Percentiles rank a stretch among this genome's conserved stretches.
These are phyloP conservation scores for Madurella mycetomatis DNA, from an alignment of 2,329 filamentous ascomycete species.

Conservation along the genomic window DNA sequence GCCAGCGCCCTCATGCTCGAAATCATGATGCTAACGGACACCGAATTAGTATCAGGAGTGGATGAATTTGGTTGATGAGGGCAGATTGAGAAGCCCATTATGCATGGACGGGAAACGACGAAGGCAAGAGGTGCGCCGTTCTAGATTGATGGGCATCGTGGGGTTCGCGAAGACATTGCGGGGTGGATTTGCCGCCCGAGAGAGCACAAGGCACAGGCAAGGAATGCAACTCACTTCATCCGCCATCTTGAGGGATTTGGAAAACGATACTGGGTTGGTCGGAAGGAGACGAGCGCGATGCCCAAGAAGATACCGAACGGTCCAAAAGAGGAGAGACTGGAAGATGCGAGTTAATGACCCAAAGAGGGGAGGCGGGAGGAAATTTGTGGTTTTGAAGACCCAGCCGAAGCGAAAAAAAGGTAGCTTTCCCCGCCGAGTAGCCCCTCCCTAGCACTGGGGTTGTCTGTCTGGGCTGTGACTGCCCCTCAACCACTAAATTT, in stretches of 20 bases:
- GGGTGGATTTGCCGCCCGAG: slow-evolving; percentile 38
- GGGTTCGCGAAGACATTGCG: slow-evolving; percentile 37
- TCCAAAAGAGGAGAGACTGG: slow-evolving; percentile 17
- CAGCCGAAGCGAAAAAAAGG: slow-evolving; percentile 25
- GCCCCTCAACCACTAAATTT: slow-evolving; percentile 16
- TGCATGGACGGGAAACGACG: not conserved
- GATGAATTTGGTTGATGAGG: not conserved
- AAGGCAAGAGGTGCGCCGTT: slow-evolving; percentile 13
- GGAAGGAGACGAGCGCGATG: slow-evolving; percentile 29
- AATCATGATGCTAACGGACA: slow-evolving; percentile 53
- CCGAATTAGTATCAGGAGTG: not conserved
- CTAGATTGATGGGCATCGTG: slow-evolving; percentile 15
- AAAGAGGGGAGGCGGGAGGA: slow-evolving; percentile 27
- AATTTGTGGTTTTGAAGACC: slow-evolving; percentile 29
- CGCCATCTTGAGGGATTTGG: slow-evolving; percentile 52
- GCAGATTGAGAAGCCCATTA: not conserved
- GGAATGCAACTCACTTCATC: slow-evolving; percentile 33
- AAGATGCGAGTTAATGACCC: slow-evolving; percentile 18
- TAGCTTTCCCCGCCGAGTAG: slow-evolving; percentile 23
- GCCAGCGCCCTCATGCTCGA: slow-evolving; percentile 66
- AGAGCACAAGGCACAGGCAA: slow-evolving; percentile 22
- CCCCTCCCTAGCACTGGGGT: slow-evolving; percentile 18
- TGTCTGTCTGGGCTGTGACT: slow-evolving; percentile 14
- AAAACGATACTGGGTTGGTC: slow-evolving; percentile 26
- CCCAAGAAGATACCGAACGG: slow-evolving; percentile 25